Conservation (phyloP, 2,329 filamentous ascomycete species). For the Ceratocystis cubensis region DNA sequence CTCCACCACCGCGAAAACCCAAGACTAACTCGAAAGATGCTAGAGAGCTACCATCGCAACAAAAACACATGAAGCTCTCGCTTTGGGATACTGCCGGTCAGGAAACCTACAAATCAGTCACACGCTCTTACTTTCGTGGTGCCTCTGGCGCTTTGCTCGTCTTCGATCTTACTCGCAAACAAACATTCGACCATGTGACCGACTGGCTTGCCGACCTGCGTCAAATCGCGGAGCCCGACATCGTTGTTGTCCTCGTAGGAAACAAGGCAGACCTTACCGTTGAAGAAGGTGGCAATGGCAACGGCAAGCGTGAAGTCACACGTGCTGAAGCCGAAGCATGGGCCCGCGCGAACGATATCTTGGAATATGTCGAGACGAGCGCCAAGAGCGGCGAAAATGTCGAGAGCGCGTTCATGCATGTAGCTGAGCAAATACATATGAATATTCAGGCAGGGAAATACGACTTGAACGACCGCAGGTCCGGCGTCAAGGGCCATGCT, state of each 20-base stretch:
- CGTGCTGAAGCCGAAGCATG: slow-evolving; percentile 76
- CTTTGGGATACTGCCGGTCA: slow-evolving; percentile 95
- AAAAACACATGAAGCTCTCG: slow-evolving; percentile 81
- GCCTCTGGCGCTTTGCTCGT: slow-evolving; percentile 63
- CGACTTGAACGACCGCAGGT: slow-evolving; percentile 83
- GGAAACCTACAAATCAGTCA: slow-evolving; percentile 95
- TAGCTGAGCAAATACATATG: slow-evolving; percentile 88
- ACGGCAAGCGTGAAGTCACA: slow-evolving; percentile 62
- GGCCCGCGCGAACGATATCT: slow-evolving; percentile 72
- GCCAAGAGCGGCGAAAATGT: slow-evolving; percentile 93
- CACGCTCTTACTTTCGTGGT: slow-evolving; percentile 83
- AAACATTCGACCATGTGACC: slow-evolving; percentile 77
- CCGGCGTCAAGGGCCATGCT: slow-evolving; percentile 69
- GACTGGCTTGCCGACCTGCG: slow-evolving; percentile 90
- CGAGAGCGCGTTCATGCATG: slow-evolving; percentile 81
- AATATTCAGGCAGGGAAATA: slow-evolving; percentile 95
- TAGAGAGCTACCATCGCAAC: slow-evolving; percentile 26
- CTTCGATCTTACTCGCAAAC: slow-evolving; percentile 79
- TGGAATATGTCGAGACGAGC: slow-evolving; percentile 91
- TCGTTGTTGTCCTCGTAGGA: slow-evolving; percentile 85
- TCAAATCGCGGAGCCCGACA: slow-evolving; percentile 89
- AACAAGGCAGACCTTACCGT: slow-evolving; percentile 81
- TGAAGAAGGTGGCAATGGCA: slow-evolving; percentile 13
- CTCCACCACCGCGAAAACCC: slow-evolving; percentile 38
- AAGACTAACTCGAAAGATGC: slow-evolving; percentile 19